Base-by-base conservation (phyloP, 768 basidiomycete genomes). In the Kwoniella dendrophila region DNA sequence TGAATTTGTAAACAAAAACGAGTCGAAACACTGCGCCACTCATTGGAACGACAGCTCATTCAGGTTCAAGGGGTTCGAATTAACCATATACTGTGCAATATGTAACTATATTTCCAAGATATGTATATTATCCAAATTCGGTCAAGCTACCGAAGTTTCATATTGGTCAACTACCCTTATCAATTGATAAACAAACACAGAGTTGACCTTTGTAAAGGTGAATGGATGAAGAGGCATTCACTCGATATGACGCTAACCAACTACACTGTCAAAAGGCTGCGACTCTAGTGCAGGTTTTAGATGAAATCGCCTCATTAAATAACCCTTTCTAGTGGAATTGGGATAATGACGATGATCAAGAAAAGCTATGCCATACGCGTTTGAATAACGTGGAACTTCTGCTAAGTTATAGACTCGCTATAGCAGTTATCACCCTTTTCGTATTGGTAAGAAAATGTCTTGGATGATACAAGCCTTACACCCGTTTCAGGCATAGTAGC, bases 221-320 rank as follows among this genome's bases (percentile, higher is more conserved):
- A 45, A 26, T 8, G 11, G 11, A 18, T 49, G 10, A 14, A 5
- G 12, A 6, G 41, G 5, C 7, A 43, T 43, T 20, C 12, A 43
- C 18, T n/a, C 18, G 24, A 14, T 11, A 14, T n/a, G 26, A 49
- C 16, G 49, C 49, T 51, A 51, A 51, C 32, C 49, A 56, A 10
- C 33, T 22, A 10, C 34, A 47, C 16, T 41, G 29, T 20, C 26
- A 36, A 33, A 44, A 36, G 55, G 55, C 43, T 56, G 30, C 41
- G 55, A 56, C 30, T 45, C 55, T 56, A 56, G 55, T 47, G 55
- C 43, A 56, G 52, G 52, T 36, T 16, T 2, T 2, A n/a, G n/a
- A n/a, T n/a, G 29, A 26, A 18, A 32, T 32, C 50, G 30, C 32
- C 26, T 51, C 26, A 52, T 33, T 53, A 20, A 38, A 24, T 53